Base-by-base conservation (phyloP, 148 eudicot species). In the Vaccinium myrtillus region DNA sequence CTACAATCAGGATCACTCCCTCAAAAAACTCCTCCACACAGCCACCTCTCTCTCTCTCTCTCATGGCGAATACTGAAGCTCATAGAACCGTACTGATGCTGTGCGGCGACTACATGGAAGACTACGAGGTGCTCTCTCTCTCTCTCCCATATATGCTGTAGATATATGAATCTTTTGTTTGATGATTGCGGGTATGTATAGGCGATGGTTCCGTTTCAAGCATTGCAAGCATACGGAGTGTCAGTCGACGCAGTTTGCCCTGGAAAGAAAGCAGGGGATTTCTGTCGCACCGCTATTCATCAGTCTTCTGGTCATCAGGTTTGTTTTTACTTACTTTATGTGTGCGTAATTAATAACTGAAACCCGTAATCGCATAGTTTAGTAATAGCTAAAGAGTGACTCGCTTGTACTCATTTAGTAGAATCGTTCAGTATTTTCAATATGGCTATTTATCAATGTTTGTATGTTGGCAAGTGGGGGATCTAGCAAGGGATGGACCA, bases 141-240 rank as follows among this genome's bases (percentile, higher is more conserved):
- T 5, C 21, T 30, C 16, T 69, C 5, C 4, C 9, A 15, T 39
- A 39, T 75, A 67, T 7, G 16, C 13, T 55, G 23, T 19, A 54
- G 46, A 74, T 30, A 11, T 27, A 3, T 43, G 46, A 43, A 43
- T 43, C 81, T 86, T 83, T 43, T 46, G 15, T 54, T 39, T 19
- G 51, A 51, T 70, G 36, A 30, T 12, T 3, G 51, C 51, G 74
- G 70, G 48, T 18, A 30, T 13, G 27, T 2, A 83, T 81, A 97
- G 99, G 98, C 85, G 88, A 97, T 97, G 99, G 98, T 97, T 80
- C 99, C 99, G 58, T 97, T 95, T 91, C 99, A 97, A 89, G 96
- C 98, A 11, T 81, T 97, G 86, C 85, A 84, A 83, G 98, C 98
- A n/a, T 97, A 88, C 84, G 99, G 98, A 9, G 83, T 97, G 13